phyloP scores from a whole-genome alignment of 1,284 basidiomycete species.

The Ganoderma lingzhi region DNA sequence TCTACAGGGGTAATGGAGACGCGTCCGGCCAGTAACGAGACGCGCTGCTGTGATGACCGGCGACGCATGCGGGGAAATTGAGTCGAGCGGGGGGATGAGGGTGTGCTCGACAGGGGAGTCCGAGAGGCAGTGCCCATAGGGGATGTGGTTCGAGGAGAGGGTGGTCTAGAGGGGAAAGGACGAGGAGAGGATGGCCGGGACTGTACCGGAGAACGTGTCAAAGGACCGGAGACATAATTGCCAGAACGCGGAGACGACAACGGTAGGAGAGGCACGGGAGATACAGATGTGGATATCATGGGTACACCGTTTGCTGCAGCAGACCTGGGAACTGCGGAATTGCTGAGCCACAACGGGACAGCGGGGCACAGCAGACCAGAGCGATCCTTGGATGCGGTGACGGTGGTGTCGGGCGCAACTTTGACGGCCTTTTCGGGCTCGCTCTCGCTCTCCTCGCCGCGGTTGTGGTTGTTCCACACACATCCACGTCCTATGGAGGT shows the following conservation, averaged over 20 bases:
- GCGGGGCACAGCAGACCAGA: conserved; percentile 27
- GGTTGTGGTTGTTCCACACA: conserved; percentile 65
- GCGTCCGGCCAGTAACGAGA: conserved; percentile 82
- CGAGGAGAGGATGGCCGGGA: conserved; percentile 45
- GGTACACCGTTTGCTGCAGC: conserved; percentile 29
- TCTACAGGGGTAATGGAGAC: conserved; percentile 78
- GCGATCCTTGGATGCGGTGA: conserved; percentile 21
- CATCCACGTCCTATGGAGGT: conserved; percentile 85
- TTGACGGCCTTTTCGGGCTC: conserved; percentile 25
- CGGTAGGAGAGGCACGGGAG: conserved; percentile 29
- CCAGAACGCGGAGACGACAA: conserved; percentile 31
- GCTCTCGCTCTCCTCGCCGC: conserved; percentile 35
- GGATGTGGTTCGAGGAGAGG: conserved; percentile 34
- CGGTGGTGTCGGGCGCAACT: conserved; percentile 12
- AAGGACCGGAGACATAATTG: conserved; percentile 39
- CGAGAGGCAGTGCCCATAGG: conserved; percentile 29
- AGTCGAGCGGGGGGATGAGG: conserved; percentile 46
- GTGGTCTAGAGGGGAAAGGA: conserved; percentile 37
- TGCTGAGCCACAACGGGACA: conserved; percentile 35
- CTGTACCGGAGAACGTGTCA: conserved; percentile 43
- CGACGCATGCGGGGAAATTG: conserved; percentile 65
- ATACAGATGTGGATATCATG: conserved; percentile 27
- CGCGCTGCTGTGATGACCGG: conserved; percentile 81
- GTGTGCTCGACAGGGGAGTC: conserved; percentile 46
- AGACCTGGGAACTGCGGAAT: conserved; percentile 33